Evolutionary conservation across 306 rosid species (phyloP).

Genomic region (Sophora flavescens): DNA sequence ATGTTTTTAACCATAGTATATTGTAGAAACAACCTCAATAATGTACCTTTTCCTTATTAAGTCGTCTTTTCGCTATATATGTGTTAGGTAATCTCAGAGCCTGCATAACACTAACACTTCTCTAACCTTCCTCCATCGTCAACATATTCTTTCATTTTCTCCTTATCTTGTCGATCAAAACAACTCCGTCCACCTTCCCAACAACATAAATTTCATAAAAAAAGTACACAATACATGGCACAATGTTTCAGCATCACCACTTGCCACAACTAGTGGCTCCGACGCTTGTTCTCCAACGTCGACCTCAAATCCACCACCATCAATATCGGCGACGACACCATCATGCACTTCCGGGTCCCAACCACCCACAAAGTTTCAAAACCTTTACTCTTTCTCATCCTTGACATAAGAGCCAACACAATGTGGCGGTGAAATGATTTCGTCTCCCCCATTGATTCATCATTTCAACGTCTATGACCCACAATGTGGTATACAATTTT

Average conservation of each 20-base stretch:
- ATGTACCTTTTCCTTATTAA: no score
- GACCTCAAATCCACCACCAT: constrained; percentile 79
- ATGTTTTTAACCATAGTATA: no score
- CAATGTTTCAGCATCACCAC: constrained; percentile 61
- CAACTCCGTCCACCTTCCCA: no score
- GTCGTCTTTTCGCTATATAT: no score
- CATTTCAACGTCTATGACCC: constrained; percentile 91
- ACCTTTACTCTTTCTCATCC: constrained; percentile 74
- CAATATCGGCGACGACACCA: constrained; percentile 79
- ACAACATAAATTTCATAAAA: no score
- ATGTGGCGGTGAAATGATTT: constrained; percentile 92
- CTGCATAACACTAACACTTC: no score
- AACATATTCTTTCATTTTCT: no score
- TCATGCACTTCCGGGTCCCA: constrained; percentile 91
- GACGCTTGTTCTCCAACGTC: constrained; percentile 61
- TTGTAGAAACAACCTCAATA: no score
- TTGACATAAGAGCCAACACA: constrained; percentile 91
- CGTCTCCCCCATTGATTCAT: constrained; percentile 54
- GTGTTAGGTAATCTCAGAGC: no score
- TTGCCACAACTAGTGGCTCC: constrained; percentile 55
- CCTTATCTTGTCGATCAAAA: no score
- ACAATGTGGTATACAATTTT: no score
- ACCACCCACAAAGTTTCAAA: constrained; percentile 50
- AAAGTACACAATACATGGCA: not conserved
- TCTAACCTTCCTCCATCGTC: no score